A percentile compares a stretch with the other conserved stretches of the same genome.
phyloP scores from a whole-genome alignment of 139 green algal genomes.

The Coelastrella sp. region DNA sequence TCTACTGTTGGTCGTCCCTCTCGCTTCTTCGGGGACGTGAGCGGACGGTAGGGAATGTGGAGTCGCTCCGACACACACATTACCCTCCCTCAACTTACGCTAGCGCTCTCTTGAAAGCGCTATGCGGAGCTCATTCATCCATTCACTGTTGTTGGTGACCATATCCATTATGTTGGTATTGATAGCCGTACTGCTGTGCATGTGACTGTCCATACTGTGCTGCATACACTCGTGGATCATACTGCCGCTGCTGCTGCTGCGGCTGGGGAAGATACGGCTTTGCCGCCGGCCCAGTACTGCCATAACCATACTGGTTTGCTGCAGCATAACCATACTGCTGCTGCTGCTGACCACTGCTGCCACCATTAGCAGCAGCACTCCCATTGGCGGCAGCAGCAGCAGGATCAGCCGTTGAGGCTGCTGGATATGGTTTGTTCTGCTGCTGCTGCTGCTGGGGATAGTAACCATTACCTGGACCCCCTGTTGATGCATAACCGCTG shows the following conservation, averaged over 20 bases:
- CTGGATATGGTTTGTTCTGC: not conserved
- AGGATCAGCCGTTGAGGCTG: not conserved
- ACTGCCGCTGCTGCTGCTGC: not conserved
- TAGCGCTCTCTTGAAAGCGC: too few species aligned
- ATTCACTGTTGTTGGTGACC: not conserved
- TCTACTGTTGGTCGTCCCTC: not conserved
- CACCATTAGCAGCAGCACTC: not conserved
- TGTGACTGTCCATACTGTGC: not conserved
- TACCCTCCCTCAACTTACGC: too few species aligned
- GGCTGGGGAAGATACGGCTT: not conserved
- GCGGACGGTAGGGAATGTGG: too few species aligned
- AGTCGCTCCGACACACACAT: too few species aligned
- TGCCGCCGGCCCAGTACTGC: not conserved
- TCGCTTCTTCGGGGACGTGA: too few species aligned
- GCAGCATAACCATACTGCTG: not conserved
- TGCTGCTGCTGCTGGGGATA: constrained; percentile 13
- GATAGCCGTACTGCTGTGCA: not conserved
- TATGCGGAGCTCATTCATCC: too few species aligned
- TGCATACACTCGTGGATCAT: not conserved
- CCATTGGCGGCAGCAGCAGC: not conserved
- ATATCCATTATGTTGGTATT: not conserved
- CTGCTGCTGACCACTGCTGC: not conserved
- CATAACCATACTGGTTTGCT: not conserved
- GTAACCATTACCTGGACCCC: not conserved
- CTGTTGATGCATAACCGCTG: not conserved